phyloP scores from a whole-genome alignment of 1,284 basidiomycete species.

The Meripilus lineatus region DNA sequence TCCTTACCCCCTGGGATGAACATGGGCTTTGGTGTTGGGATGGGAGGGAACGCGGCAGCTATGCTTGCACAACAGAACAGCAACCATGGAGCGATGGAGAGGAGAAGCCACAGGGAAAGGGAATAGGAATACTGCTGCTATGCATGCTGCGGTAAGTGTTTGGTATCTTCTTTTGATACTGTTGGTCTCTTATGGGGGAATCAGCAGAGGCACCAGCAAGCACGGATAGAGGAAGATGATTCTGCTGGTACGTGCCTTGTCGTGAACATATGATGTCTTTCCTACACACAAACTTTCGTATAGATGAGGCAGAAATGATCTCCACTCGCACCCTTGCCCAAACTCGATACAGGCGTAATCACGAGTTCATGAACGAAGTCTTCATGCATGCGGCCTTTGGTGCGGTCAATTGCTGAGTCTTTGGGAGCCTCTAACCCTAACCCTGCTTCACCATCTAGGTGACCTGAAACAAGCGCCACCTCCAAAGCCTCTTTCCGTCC shows the following conservation, averaged over 20 bases:
- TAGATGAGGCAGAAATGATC: constrained; percentile 68
- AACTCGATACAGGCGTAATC: constrained; percentile 70
- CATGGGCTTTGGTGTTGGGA: constrained; percentile 14
- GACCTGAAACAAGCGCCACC: constrained; percentile 36
- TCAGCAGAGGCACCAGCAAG: constrained; percentile 29
- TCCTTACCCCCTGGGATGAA: constrained; percentile 10
- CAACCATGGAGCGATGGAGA: constrained; percentile 64
- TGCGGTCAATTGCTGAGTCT: constrained; percentile 23
- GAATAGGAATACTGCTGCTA: constrained; percentile 20
- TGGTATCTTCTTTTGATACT: neutral
- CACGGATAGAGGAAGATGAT: constrained; percentile 59
- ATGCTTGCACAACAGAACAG: constrained; percentile 67
- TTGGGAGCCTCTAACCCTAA: neutral
- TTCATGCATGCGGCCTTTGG: constrained; percentile 69
- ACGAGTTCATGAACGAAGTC: constrained; percentile 77
- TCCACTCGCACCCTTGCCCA: constrained; percentile 67
- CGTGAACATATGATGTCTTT: no score
- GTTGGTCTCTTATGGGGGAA: constrained; percentile 12
- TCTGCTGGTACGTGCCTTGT: constrained; percentile 49
- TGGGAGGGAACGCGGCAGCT: constrained; percentile 42
- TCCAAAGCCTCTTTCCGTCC: constrained; percentile 44
- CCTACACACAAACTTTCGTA: neutral
- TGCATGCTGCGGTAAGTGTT: constrained; percentile 13
- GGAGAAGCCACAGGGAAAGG: constrained; percentile 41
- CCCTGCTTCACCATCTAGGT: constrained; percentile 29